A percentile compares a stretch with the other conserved stretches of the same genome.
phyloP scores from a whole-genome alignment of 2,329 filamentous ascomycete species.

The Laburnicola sp. region DNA sequence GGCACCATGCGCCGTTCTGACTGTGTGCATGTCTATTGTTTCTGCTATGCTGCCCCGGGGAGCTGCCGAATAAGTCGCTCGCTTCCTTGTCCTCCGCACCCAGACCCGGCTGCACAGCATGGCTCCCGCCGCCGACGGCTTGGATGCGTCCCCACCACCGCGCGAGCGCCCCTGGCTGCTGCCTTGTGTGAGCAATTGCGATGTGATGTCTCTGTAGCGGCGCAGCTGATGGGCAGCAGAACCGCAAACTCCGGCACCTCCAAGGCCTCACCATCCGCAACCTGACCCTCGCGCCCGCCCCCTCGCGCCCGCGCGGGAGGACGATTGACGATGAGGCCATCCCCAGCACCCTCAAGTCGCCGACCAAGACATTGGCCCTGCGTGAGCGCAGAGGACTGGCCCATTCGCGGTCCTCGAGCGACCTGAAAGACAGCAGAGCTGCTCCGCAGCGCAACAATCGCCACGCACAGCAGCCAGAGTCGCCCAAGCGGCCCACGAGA shows the following conservation, averaged over 20 bases:
- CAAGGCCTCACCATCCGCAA: conserved; percentile 87
- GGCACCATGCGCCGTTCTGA: neutral
- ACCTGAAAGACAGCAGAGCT: conserved; percentile 50
- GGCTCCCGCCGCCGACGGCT: conserved; percentile 19
- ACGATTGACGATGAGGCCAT: conserved; percentile 78
- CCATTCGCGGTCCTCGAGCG: conserved; percentile 63
- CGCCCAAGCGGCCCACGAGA: conserved; percentile 28
- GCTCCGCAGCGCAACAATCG: conserved; percentile 25
- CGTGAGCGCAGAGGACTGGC: conserved; percentile 54
- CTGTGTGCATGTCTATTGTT: neutral
- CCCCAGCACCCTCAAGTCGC: conserved; percentile 66
- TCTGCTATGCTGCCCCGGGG: neutral
- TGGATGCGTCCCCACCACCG: conserved; percentile 20
- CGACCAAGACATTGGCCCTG: conserved; percentile 65
- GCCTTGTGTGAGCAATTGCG: conserved; percentile 33
- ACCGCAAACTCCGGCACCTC: conserved; percentile 85
- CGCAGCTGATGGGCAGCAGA: conserved; percentile 54
- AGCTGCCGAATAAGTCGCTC: neutral
- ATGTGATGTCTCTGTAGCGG: too few relatives aligned
- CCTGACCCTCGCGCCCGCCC: conserved; percentile 66
- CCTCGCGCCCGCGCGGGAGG: conserved; percentile 55
- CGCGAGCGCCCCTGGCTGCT: conserved; percentile 46
- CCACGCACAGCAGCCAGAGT: conserved; percentile 23
- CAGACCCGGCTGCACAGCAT: conserved; percentile 26
- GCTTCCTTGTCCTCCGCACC: conserved; percentile 4